A percentile compares a stretch with the other conserved stretches of the same genome.
Conservation (phyloP, 345 rosid species). For the Eucalyptus cloeziana region DNA sequence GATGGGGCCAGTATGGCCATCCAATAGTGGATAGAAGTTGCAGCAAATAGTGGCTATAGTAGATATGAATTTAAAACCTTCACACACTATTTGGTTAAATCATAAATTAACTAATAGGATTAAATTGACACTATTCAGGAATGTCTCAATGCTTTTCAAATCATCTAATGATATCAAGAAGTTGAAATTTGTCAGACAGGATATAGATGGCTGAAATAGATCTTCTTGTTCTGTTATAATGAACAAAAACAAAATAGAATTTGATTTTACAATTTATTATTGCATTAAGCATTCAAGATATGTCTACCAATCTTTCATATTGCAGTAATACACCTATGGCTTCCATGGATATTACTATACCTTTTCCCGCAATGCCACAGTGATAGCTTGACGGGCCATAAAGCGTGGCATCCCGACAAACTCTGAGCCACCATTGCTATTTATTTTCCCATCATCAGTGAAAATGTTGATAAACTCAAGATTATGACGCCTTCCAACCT, state of each 20-base stretch:
- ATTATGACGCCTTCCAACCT: constrained; percentile 82
- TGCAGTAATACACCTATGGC: not conserved
- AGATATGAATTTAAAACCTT: not conserved
- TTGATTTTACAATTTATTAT: not conserved
- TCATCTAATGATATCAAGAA: not conserved
- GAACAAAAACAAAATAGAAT: not conserved
- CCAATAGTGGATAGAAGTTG: not conserved
- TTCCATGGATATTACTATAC: constrained; percentile 7
- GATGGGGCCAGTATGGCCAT: not conserved
- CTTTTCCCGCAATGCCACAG: constrained; percentile 60
- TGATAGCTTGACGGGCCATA: constrained; percentile 75
- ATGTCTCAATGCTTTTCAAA: not conserved
- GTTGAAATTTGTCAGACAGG: not conserved
- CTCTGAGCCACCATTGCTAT: constrained; percentile 65
- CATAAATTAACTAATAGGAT: not conserved
- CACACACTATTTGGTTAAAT: not conserved
- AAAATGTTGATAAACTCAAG: constrained; percentile 76
- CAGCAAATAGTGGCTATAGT: not conserved
- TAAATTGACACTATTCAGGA: not conserved
- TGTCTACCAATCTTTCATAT: not conserved
- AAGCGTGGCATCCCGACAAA: constrained; percentile 90
- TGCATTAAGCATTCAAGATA: not conserved
- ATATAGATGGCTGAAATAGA: not conserved
- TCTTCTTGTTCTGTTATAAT: not conserved
- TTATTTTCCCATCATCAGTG: constrained; percentile 88